These are phyloP conservation scores for Nakazawaea anatomiae DNA, from an alignment of 805 yeast species.

Conservation along the genomic window DNA sequence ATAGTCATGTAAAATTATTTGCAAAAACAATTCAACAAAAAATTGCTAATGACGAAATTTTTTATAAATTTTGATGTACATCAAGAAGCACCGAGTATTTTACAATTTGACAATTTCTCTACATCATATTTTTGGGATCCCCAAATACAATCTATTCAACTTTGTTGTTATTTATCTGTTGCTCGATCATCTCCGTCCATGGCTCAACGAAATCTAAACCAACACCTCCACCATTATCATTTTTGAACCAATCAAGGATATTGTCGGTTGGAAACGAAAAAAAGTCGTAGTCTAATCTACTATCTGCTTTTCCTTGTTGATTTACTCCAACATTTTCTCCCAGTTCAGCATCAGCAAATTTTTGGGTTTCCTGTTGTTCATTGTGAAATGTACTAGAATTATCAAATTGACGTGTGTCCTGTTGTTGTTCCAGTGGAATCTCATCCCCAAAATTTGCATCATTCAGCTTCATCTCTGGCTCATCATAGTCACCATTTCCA, in stretches of 20 bases:
- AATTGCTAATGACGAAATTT: neutral
- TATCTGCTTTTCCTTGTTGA: neutral
- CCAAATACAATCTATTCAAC: neutral
- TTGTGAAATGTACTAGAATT: neutral
- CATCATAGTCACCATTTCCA: constrained; percentile 17
- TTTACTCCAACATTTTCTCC: neutral
- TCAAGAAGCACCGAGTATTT: too few relatives aligned
- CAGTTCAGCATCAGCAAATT: neutral
- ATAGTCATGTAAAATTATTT: neutral
- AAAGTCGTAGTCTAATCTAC: constrained; percentile 14
- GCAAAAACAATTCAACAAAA: neutral
- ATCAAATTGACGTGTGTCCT: neutral
- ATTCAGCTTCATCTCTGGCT: neutral
- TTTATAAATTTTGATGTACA: too few relatives aligned
- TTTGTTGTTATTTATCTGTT: constrained; percentile 33
- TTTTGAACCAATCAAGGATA: constrained; percentile 44
- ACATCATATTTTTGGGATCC: neutral
- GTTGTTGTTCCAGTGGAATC: neutral
- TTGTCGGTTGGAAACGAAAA: constrained; percentile 29
- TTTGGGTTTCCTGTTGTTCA: neutral
- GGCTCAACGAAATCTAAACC: constrained; percentile 65
- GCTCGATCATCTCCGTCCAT: constrained; percentile 77
- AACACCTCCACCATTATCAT: constrained; percentile 33
- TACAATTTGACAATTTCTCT: too few relatives aligned
- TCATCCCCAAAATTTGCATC: neutral